Evolutionary conservation across 371 early-diverging fungal species (phyloP).

Genomic region (Chytridiales sp.): DNA sequence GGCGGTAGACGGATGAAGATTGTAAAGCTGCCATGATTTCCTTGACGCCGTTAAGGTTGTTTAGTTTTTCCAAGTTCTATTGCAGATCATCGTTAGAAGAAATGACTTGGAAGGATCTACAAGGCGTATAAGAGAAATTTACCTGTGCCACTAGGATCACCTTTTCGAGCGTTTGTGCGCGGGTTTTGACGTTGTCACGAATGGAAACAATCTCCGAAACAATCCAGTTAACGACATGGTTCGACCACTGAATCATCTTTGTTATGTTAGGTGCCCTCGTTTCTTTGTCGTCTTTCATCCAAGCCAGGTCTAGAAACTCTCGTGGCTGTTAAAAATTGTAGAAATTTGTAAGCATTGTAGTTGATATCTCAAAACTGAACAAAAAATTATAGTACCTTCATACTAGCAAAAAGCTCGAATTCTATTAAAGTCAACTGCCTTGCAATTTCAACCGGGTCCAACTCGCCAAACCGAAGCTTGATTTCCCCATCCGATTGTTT

Average conservation of each 20-base stretch:
- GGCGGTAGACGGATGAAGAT: conserved; percentile 50
- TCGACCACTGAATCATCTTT: conserved; percentile 55
- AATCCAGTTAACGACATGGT: conserved; percentile 57
- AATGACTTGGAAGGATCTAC: not conserved
- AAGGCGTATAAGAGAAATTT: not conserved
- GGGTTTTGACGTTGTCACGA: conserved; percentile 40
- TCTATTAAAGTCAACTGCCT: conserved; percentile 85
- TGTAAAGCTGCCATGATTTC: conserved; percentile 56
- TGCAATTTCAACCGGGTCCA: conserved; percentile 90
- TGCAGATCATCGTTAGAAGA: not conserved
- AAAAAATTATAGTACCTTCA: conserved; percentile 37
- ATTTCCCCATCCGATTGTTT: conserved; percentile 20
- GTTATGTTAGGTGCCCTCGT: conserved; percentile 50
- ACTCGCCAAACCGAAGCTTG: conserved; percentile 65
- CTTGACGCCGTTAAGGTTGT: conserved; percentile 60
- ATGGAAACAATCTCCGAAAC: conserved; percentile 51
- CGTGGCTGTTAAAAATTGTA: conserved; percentile 30
- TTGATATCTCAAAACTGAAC: not conserved
- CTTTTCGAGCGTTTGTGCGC: conserved; percentile 42
- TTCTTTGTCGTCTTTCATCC: conserved; percentile 60
- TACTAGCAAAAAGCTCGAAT: conserved; percentile 48
- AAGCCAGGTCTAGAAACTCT: conserved; percentile 52
- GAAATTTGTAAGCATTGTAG: not conserved
- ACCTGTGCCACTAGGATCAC: conserved; percentile 38
- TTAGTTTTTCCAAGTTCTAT: conserved; percentile 46